Conservation (phyloP, 768 basidiomycete genomes). For the Pulveroboletus sp. region DNA sequence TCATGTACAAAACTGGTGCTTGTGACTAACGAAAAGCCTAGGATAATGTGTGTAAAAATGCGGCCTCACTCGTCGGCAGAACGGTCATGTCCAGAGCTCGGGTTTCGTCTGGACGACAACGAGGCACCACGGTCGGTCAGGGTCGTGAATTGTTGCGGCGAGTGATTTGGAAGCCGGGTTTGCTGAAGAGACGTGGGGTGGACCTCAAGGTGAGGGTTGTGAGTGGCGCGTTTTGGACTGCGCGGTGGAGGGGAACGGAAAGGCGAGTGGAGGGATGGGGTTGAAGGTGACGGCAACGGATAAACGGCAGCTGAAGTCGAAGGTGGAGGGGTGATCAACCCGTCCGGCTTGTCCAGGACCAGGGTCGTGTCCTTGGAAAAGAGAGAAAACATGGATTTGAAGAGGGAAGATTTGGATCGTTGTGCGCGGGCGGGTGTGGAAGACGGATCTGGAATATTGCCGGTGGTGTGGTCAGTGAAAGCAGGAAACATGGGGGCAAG, state of each 20-base stretch:
- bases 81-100: conserved; percentile 4
- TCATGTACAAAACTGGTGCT: conserved; percentile 2
- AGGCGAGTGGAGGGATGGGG: conserved; percentile 15
- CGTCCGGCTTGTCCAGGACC: conserved; percentile 53
- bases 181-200: conserved; percentile 21
- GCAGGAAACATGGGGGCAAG: background rate
- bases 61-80: conserved; percentile 12
- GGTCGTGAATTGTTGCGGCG: conserved; percentile 10
- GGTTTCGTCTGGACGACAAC: conserved; percentile 16
- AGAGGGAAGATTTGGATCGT: conserved; percentile 56
- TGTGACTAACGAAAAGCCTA: background rate
- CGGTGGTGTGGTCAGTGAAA: conserved; percentile 1
- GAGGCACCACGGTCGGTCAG: conserved; percentile 19
- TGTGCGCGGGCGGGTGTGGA: conserved; percentile 26
- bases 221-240: conserved; percentile 9
- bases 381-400: conserved; percentile 57
- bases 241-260: conserved; percentile 26
- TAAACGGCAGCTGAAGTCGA: conserved; percentile 7
- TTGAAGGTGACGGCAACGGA: conserved; percentile 30
- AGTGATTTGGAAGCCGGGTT: conserved; percentile 40
- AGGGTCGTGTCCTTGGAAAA: conserved; percentile 38
- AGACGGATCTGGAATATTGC: conserved; percentile 19
- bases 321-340: conserved; percentile 64
- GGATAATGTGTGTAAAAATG: background rate
- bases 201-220: conserved; percentile 32